Base-by-base conservation (phyloP, 495 filamentous ascomycete genomes). In the Penicillium tannophilum region DNA sequence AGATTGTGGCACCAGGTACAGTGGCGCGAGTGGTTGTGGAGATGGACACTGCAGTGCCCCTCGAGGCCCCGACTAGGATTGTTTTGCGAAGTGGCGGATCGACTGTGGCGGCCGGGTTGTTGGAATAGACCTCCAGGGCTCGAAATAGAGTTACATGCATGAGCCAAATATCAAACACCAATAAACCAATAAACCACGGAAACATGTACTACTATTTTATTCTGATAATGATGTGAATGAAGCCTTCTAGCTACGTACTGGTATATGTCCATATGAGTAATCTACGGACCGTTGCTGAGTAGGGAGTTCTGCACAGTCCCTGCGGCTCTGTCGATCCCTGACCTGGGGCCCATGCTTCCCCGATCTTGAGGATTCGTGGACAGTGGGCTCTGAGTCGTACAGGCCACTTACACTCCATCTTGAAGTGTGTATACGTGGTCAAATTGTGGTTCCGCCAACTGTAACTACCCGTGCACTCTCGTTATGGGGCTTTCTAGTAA, bases 31-130 rank as follows among this genome's bases (percentile, higher is more conserved):
- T 86, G 57, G 79, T 84, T 63, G 86, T 98, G 8, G 87, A 88
- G 72, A 73, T 97, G 78, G 87, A 88, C 36, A 76, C 80, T 20
- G 85, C 86, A 52, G 86, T 92, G 54, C 92, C 93, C 17, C 67
- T 97, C 31, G 93, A 97, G 72, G 81, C 78, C 2, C 89, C 88
- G 2, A 86, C 84, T 41, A 80, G 89, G 65, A 84, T 98, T 50
- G 87, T 98, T n/a, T 70, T 98, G 36, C 79, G 94, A 54, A 85
- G 82, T 52, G 86, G 84, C 51, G 93, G 93, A 6, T 80, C 88
- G 53, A 97, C 93, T 30, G 79, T 97, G 39, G 93, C 91, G 6
- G 93, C 92, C 31, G 93, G 93, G 20, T 77, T 96, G 60, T 71
- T 97, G 59, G 91, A 94, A 69, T 90, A 79, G 67, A 33, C 3